Evolutionary conservation across 2,329 filamentous ascomycete species (phyloP).

Genomic region (Neonectria faginata): DNA sequence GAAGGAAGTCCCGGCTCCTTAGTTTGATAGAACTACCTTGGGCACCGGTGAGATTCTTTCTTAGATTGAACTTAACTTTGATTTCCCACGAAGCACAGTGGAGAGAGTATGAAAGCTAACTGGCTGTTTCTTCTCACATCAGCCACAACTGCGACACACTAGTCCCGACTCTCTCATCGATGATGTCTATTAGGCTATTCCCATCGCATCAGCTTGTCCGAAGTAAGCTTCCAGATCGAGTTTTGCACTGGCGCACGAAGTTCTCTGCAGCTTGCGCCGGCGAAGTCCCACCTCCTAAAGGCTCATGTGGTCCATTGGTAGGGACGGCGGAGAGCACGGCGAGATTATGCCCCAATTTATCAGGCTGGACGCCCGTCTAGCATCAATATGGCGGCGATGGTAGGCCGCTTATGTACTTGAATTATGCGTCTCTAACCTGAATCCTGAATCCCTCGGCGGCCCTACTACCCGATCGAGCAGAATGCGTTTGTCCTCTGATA

Average conservation of each 20-base stretch:
- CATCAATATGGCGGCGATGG: background rate
- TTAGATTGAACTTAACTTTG: background rate
- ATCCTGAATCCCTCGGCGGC: background rate
- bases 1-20: background rate
- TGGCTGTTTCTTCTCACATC: background rate
- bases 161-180: background rate
- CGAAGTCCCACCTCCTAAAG: background rate
- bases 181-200: background rate
- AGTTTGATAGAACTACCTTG: background rate
- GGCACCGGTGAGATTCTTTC: background rate
- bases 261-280: background rate
- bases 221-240: background rate
- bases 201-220: background rate
- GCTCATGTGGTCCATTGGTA: background rate
- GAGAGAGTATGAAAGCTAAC: background rate
- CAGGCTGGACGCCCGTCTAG: background rate
- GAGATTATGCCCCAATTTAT: slow-evolving; percentile 2
- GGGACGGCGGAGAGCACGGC: background rate
- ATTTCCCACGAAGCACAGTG: background rate
- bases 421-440: background rate
- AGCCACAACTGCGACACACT: background rate
- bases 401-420: background rate
- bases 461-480: background rate
- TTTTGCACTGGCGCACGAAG: background rate
- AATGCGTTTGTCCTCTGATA: background rate